Percentiles rank a stretch among this genome's conserved stretches.
Conservation (phyloP, 176 grass and related monocot genomes). For the Ampelocalamus luodianensis region DNA sequence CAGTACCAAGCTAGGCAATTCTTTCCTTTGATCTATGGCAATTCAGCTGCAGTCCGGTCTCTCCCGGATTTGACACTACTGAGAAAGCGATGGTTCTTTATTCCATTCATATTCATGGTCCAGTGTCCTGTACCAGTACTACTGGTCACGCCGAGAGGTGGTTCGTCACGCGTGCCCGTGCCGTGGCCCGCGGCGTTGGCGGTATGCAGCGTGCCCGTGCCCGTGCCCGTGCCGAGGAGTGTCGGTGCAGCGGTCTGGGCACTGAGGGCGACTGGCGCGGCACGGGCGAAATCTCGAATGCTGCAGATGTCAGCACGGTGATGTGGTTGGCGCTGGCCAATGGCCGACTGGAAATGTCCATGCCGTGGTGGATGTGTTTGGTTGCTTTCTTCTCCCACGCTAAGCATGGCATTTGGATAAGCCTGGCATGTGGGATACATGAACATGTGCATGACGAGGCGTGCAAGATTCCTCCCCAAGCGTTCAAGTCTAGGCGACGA, state of each 20-base stretch:
- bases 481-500: no score
- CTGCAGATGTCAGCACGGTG: background rate
- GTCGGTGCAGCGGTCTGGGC: background rate
- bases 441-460: no score
- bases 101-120: background rate
- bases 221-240: constrained; percentile 3
- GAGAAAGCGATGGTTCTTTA: background rate
- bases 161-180: background rate
- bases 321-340: background rate
- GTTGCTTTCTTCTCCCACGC: no score
- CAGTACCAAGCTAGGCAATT: constrained; percentile 26
- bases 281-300: background rate
- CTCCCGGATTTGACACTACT: background rate
- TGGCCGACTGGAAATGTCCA: background rate
- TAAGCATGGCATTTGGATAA: no score
- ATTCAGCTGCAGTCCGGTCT: background rate
- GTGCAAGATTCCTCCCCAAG: no score
- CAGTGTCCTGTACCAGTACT: background rate
- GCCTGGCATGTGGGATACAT: no score
- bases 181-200: background rate
- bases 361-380: background rate
- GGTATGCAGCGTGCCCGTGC: constrained; percentile 28
- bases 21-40: constrained; percentile 28
- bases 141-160: background rate
- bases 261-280: background rate